Conservation (phyloP, 768 basidiomycete genomes). For the Podaxis sp. region DNA sequence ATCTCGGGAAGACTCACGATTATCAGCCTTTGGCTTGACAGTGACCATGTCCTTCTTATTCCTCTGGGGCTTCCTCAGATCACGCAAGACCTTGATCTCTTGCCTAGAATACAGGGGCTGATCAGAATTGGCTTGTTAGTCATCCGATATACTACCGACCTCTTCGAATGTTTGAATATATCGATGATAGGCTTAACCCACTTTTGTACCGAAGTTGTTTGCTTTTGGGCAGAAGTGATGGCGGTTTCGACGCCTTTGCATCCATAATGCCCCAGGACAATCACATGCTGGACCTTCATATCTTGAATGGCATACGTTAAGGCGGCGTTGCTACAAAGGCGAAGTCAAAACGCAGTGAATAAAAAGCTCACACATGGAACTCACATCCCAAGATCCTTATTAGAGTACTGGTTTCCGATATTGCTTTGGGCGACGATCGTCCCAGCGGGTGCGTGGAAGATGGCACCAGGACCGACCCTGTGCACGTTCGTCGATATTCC, state of each 20-base stretch:
- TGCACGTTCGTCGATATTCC: not conserved
- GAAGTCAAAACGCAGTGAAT: not conserved
- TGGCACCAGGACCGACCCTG: slow-evolving; percentile 27
- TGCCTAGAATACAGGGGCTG: slow-evolving; percentile 19
- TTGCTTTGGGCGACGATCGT: slow-evolving; percentile 34
- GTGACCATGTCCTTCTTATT: slow-evolving; percentile 23
- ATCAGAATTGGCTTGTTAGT: not conserved
- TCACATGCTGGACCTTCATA: slow-evolving; percentile 35
- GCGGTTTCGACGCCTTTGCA: slow-evolving; percentile 35
- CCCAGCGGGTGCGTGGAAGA: slow-evolving; percentile 35
- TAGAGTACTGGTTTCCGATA: slow-evolving; percentile 36
- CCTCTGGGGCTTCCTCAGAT: slow-evolving; percentile 32
- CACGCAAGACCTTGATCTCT: slow-evolving; percentile 35
- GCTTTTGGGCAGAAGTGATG: slow-evolving; percentile 24
- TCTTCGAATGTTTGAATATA: slow-evolving; percentile 30
- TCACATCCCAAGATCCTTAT: slow-evolving; percentile 33
- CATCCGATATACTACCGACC: slow-evolving; percentile 19
- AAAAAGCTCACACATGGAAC: slow-evolving; percentile 11
- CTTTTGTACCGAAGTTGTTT: slow-evolving; percentile 23
- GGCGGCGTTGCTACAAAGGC: slow-evolving; percentile 29
- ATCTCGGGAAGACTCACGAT: slow-evolving; percentile 21
- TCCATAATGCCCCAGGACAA: slow-evolving; percentile 40
- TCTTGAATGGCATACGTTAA: slow-evolving; percentile 34
- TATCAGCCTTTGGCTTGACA: slow-evolving; percentile 21
- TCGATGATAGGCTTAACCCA: slow-evolving; percentile 35